Conservation (phyloP, 192 early-diverging fungal genomes). For the Backusella mclennaniae region DNA sequence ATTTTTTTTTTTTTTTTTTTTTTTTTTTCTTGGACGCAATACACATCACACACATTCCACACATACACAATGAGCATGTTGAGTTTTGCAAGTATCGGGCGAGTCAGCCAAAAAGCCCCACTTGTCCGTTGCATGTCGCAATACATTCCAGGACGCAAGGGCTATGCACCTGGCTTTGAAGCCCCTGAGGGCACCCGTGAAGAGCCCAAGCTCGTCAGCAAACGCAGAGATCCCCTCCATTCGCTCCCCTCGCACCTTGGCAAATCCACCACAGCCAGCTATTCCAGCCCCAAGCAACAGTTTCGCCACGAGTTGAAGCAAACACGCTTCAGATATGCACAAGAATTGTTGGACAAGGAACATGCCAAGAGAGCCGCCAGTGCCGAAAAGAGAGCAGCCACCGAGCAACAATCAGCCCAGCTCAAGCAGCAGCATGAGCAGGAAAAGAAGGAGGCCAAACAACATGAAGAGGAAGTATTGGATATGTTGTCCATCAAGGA, state of each 20-base stretch:
- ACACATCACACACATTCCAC: background rate
- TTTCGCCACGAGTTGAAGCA: conserved; percentile 28
- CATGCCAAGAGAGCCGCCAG: conserved; percentile 16
- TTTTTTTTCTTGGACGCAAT: background rate
- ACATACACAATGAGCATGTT: background rate
- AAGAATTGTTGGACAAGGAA: conserved; percentile 34
- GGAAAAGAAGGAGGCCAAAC: conserved; percentile 8
- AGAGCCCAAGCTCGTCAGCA: conserved; percentile 1
- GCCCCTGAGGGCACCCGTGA: conserved; percentile 27
- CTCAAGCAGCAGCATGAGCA: background rate
- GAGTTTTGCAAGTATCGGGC: background rate
- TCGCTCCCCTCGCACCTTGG: conserved; percentile 26
- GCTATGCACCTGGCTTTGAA: conserved; percentile 36
- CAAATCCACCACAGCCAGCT: background rate
- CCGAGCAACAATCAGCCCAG: background rate
- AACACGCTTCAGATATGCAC: conserved; percentile 27
- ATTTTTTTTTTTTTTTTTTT: background rate
- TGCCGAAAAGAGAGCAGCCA: background rate
- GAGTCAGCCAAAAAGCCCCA: background rate
- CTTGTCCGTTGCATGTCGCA: conserved; percentile 3
- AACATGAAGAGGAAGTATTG: conserved; percentile 27
- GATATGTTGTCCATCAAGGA: conserved; percentile 1
- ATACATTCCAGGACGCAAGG: conserved; percentile 24
- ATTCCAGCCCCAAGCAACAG: conserved; percentile 14
- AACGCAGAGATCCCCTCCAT: conserved; percentile 17